Evolutionary conservation across 805 yeast species (phyloP).

Genomic region (Lipomyces lipofer): DNA sequence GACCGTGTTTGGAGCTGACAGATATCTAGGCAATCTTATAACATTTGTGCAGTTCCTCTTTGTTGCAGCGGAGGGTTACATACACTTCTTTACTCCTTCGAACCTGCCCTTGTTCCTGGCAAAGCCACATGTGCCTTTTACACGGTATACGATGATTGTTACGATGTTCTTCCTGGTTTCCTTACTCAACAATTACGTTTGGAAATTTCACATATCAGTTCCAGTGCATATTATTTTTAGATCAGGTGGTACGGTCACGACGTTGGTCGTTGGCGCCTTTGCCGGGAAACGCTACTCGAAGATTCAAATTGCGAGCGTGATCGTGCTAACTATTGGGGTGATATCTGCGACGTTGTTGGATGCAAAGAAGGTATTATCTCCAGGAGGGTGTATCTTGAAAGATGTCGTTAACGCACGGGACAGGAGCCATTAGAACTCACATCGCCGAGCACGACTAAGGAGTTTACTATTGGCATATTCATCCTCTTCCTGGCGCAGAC

Average conservation of each 20-base stretch:
- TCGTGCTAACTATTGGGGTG: conserved; percentile 57
- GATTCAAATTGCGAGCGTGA: conserved; percentile 53
- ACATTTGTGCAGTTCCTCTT: conserved; percentile 59
- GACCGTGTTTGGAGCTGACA: background rate
- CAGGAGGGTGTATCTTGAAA: background rate
- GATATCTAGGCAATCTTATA: conserved; percentile 50
- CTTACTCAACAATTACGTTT: conserved; percentile 58
- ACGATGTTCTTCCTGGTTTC: conserved; percentile 53
- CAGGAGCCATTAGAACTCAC: conserved; percentile 8
- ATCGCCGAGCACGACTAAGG: conserved; percentile 32
- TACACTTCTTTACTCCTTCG: conserved; percentile 41
- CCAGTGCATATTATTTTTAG: conserved; percentile 69
- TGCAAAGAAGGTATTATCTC: conserved; percentile 17
- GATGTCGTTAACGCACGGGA: background rate
- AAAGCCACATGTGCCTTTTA: conserved; percentile 40
- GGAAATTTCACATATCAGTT: conserved; percentile 57
- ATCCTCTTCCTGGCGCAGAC: conserved; percentile 52
- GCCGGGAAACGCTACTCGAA: conserved; percentile 49
- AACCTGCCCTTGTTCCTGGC: conserved; percentile 40
- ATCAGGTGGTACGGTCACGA: conserved; percentile 62
- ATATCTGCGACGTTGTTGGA: conserved; percentile 43
- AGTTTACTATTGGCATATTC: conserved; percentile 43
- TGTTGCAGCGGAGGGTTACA: conserved; percentile 49
- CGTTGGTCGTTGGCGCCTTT: conserved; percentile 57
- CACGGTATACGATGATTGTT: conserved; percentile 49